Evolutionary conservation across 1,284 basidiomycete genomes (phyloP).

Genomic region (Moesziomyces parantarcticus): DNA sequence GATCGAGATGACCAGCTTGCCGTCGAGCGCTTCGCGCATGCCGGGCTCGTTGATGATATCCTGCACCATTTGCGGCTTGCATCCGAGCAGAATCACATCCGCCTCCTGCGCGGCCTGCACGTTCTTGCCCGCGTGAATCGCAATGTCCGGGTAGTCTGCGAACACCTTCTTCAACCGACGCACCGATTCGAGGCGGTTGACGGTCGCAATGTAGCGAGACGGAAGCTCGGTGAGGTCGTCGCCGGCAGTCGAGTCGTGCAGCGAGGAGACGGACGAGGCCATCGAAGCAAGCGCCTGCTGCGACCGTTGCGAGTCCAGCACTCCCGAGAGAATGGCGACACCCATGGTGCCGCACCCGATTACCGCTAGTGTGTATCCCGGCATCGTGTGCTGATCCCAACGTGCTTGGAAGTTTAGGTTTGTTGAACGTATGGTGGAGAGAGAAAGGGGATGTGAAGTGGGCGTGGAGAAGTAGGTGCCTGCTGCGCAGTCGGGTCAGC

Average conservation of each 20-base stretch:
- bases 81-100: conserved; percentile 79
- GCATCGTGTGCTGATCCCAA: conserved; percentile 12
- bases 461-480: no score
- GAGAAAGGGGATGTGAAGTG: background rate
- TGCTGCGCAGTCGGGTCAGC: background rate
- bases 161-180: conserved; percentile 78
- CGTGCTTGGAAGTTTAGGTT: background rate
- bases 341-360: conserved; percentile 94
- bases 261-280: conserved; percentile 34
- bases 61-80: conserved; percentile 88
- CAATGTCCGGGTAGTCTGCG: conserved; percentile 71
- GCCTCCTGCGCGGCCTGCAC: conserved; percentile 78
- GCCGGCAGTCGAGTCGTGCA: conserved; percentile 24
- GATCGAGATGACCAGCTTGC: conserved; percentile 94
- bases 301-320: conserved; percentile 71
- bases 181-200: conserved; percentile 81
- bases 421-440: background rate
- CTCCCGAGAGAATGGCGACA: conserved; percentile 90
- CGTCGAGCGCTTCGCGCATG: conserved; percentile 85
- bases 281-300: conserved; percentile 28
- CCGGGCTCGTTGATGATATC: conserved; percentile 80
- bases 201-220: conserved; percentile 87
- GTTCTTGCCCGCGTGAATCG: conserved; percentile 77
- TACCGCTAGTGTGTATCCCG: conserved; percentile 60
- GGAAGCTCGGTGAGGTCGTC: conserved; percentile 72